Evolutionary conservation across 129 eudicot genomes (phyloP).

Genomic region (Oenanthe sinensis): DNA sequence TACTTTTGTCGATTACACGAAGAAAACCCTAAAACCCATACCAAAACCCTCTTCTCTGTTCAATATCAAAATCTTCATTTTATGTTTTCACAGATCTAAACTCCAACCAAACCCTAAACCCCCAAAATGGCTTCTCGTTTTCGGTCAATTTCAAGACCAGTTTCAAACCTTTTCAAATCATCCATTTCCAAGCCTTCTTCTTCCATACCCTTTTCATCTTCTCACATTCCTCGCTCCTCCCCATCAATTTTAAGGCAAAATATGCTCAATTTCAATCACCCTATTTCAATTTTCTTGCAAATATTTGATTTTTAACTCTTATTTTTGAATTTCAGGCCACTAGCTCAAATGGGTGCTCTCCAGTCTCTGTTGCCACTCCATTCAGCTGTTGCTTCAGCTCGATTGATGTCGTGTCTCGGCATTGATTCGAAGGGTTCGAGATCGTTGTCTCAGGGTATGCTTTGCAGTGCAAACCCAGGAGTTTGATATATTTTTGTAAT

Average conservation of each 20-base stretch:
- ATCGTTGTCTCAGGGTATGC: constrained; percentile 70
- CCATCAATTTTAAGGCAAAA: constrained; percentile 15
- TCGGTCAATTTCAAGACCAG: constrained; percentile 38
- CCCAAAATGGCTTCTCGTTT: constrained; percentile 45
- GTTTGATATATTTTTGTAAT: constrained; percentile 38
- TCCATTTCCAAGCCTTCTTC: constrained; percentile 26
- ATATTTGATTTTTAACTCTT: constrained; percentile 7
- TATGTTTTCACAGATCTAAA: not conserved
- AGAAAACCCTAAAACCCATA: constrained; percentile 6
- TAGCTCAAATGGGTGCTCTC: constrained; percentile 38
- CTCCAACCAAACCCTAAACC: constrained; percentile 1
- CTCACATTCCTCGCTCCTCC: constrained; percentile 12
- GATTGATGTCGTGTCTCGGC: constrained; percentile 57
- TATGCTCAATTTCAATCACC: not conserved
- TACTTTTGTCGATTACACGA: not conserved
- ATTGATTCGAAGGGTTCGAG: constrained; percentile 44
- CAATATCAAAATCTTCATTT: not conserved
- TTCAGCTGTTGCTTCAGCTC: constrained; percentile 48
- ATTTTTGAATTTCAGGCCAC: constrained; percentile 29
- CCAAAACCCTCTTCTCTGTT: constrained; percentile 12
- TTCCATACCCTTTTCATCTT: constrained; percentile 18
- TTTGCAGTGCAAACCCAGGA: constrained; percentile 67
- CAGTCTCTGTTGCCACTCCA: constrained; percentile 53
- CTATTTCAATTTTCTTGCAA: not conserved
- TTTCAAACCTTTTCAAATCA: constrained; percentile 37